These are phyloP conservation scores for Fusarium sp. DNA, from an alignment of 2,329 filamentous ascomycete species.

Conservation along the genomic window DNA sequence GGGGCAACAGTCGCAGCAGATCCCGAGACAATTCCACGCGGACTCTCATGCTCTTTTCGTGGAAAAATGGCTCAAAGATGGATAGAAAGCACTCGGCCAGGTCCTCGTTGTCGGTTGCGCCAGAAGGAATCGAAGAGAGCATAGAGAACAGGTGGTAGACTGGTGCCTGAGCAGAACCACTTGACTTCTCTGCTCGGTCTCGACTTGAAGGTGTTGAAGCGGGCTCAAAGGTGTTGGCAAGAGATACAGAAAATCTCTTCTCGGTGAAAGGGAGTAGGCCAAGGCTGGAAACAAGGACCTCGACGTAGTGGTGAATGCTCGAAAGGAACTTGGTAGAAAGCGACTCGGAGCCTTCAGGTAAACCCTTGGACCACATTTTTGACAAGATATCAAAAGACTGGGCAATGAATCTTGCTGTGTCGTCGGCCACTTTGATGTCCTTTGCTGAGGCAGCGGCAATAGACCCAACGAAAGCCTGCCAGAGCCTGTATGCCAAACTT, in stretches of 20 bases:
- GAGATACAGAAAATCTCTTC: slow-evolving; percentile 63
- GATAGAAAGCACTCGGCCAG: slow-evolving; percentile 59
- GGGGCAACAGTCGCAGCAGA: slow-evolving; percentile 61
- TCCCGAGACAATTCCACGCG: slow-evolving; percentile 61
- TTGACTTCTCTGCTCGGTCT: slow-evolving; percentile 62
- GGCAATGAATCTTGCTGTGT: slow-evolving; percentile 83
- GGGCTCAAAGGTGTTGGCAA: slow-evolving; percentile 68
- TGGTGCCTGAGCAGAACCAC: slow-evolving; percentile 65
- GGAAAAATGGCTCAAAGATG: slow-evolving; percentile 69
- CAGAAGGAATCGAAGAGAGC: slow-evolving; percentile 62
- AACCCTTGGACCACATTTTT: slow-evolving; percentile 68
- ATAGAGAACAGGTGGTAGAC: slow-evolving; percentile 74
- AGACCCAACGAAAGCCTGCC: slow-evolving; percentile 70
- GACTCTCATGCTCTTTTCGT: slow-evolving; percentile 56
- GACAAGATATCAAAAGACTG: slow-evolving; percentile 75
- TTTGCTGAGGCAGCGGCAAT: slow-evolving; percentile 78
- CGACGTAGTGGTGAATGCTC: slow-evolving; percentile 63
- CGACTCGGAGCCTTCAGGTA: slow-evolving; percentile 55
- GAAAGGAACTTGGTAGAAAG: slow-evolving; percentile 63
- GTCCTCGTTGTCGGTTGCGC: slow-evolving; percentile 58
- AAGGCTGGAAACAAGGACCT: slow-evolving; percentile 61
- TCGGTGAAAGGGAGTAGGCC: slow-evolving; percentile 72
- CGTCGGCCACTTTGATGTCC: slow-evolving; percentile 88
- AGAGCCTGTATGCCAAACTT: slow-evolving; percentile 65
- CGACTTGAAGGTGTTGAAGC: slow-evolving; percentile 75